Percentiles rank a stretch among this genome's conserved stretches.
Conservation (phyloP, 2,329 filamentous ascomycete species). For the Fusarium sp. region DNA sequence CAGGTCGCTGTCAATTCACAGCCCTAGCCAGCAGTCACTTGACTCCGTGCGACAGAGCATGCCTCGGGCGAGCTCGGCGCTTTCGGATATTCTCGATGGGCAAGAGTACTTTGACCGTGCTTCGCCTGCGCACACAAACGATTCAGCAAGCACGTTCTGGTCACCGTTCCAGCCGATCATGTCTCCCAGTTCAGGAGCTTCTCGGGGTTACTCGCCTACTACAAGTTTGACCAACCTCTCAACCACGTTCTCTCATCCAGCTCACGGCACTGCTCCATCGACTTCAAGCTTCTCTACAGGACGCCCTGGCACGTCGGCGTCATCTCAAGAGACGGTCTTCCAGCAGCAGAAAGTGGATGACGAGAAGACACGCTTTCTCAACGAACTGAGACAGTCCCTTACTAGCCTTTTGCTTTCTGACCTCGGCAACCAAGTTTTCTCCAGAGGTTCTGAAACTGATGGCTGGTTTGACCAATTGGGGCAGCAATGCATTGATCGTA, state of each 20-base stretch:
- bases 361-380: conserved; percentile 81
- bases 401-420: conserved; percentile 90
- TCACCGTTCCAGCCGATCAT: conserved; percentile 81
- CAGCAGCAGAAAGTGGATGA: conserved; percentile 69
- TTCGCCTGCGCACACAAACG: conserved; percentile 75
- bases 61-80: conserved; percentile 63
- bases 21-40: conserved; percentile 74
- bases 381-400: conserved; percentile 79
- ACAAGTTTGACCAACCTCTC: conserved; percentile 69
- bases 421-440: conserved; percentile 84
- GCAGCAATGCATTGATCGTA: conserved; percentile 71
- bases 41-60: conserved; percentile 73
- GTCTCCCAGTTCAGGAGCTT: conserved; percentile 68
- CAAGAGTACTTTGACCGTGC: conserved; percentile 75
- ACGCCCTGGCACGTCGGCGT: conserved; percentile 72
- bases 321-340: conserved; percentile 73
- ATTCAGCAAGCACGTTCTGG: conserved; percentile 86
- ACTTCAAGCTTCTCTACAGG: conserved; percentile 59
- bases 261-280: conserved; percentile 53
- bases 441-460: conserved; percentile 92
- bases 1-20: conserved; percentile 66
- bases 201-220: conserved; percentile 68
- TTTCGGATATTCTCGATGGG: conserved; percentile 73
- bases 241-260: conserved; percentile 56
- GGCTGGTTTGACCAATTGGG: conserved; percentile 80